A percentile compares a stretch with the other conserved stretches of the same genome.
phyloP scores from a whole-genome alignment of 1,284 basidiomycete species.

The Ceratobasidium sp. region DNA sequence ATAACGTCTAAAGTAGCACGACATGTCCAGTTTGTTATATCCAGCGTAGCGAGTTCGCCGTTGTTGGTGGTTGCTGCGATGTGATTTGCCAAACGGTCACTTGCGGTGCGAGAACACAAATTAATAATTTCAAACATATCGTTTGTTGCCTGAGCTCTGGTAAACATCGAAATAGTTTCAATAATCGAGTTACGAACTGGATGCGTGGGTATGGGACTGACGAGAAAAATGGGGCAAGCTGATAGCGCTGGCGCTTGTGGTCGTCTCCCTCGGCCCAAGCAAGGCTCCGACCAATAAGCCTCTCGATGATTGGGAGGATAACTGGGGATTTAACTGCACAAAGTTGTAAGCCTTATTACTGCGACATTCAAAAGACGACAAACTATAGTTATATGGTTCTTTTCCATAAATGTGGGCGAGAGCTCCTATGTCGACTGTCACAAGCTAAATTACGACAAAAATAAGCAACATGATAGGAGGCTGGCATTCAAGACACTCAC shows the following conservation, averaged over 20 bases:
- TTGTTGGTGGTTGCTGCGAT: conserved; percentile 22
- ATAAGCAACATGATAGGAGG: neutral
- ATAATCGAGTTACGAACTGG: too few relatives aligned
- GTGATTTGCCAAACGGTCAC: conserved; percentile 28
- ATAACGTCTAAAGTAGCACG: conserved; percentile 47
- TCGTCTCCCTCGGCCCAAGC: conserved; percentile 57
- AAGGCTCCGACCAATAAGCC: conserved; percentile 49
- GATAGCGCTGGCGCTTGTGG: conserved; percentile 53
- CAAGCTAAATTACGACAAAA: conserved; percentile 49
- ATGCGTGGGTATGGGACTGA: neutral
- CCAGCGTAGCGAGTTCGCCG: conserved; percentile 40
- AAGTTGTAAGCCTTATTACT: too few relatives aligned
- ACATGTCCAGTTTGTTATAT: conserved; percentile 46
- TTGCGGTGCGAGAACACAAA: conserved; percentile 25
- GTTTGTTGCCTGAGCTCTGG: conserved; percentile 40
- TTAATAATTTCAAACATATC: conserved; percentile 39
- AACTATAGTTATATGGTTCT: conserved; percentile 46
- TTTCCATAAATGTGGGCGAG: conserved; percentile 51
- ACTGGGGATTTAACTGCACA: too few relatives aligned
- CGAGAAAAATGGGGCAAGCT: conserved; percentile 53
- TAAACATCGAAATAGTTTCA: neutral
- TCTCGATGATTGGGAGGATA: too few relatives aligned
- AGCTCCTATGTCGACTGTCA: conserved; percentile 50
- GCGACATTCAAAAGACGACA: too few relatives aligned
- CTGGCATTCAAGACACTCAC: conserved; percentile 4